phyloP scores from a whole-genome alignment of 257 asterid species.

The Solanum sparsipilum region DNA sequence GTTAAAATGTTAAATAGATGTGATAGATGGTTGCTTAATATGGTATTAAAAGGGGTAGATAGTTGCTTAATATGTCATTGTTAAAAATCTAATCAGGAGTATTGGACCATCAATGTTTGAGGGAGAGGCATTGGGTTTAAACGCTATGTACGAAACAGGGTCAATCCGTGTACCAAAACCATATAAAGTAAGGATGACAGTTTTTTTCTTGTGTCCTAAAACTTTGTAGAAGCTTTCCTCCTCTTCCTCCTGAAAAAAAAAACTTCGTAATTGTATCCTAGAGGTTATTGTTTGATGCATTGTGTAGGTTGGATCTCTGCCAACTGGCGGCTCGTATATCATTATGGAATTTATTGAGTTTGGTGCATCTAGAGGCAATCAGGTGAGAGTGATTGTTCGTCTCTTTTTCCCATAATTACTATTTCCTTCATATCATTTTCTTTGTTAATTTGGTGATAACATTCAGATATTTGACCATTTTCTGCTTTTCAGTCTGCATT shows the following conservation, averaged over 20 bases:
- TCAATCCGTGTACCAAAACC: constrained; percentile 87
- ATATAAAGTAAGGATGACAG: constrained; percentile 39
- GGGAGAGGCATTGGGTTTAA: constrained; percentile 90
- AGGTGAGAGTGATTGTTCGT: constrained; percentile 38
- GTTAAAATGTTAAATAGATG: not conserved
- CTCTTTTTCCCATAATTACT: not conserved
- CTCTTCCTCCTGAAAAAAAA: not conserved
- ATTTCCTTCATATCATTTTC: not conserved
- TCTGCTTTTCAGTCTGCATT: constrained; percentile 61
- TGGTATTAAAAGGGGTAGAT: not conserved
- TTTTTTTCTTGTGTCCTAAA: not conserved
- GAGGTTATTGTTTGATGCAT: not conserved
- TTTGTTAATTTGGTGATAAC: not conserved
- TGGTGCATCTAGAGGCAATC: constrained; percentile 68
- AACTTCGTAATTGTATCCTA: not conserved
- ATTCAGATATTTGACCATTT: constrained; percentile 10
- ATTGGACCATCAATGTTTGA: constrained; percentile 84
- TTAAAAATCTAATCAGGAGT: constrained; percentile 35
- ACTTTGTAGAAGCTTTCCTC: not conserved
- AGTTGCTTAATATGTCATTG: not conserved
- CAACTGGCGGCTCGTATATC: constrained; percentile 84
- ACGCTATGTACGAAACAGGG: constrained; percentile 74
- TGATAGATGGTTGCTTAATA: not conserved
- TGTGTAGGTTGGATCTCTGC: constrained; percentile 65
- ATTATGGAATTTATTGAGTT: constrained; percentile 86